A percentile compares a stretch with the other conserved stretches of the same genome.
These are phyloP conservation scores for Apiospora rasikravindrae DNA, from an alignment of 2,329 filamentous ascomycete genomes.

Conservation along the genomic window DNA sequence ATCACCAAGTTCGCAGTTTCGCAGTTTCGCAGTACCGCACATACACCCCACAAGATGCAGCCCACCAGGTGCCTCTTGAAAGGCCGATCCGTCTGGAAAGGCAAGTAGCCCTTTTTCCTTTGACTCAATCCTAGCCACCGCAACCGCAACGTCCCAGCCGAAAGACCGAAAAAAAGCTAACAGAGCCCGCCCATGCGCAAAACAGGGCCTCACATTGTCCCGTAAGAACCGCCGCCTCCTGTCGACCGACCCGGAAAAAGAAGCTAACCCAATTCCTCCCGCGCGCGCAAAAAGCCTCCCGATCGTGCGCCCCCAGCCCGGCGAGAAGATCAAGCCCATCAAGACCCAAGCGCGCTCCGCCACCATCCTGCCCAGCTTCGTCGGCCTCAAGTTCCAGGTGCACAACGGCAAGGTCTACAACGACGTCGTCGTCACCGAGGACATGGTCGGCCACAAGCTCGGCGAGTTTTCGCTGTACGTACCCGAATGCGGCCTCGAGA, in stretches of 20 bases:
- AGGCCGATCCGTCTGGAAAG: slow-evolving; percentile 43
- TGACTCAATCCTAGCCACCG: too few species aligned
- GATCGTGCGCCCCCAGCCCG: slow-evolving; percentile 65
- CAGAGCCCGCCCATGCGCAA: not conserved
- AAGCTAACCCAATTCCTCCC: not conserved
- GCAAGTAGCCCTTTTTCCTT: slow-evolving; percentile 30
- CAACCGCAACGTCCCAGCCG: too few species aligned
- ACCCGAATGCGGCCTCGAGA: too few species aligned
- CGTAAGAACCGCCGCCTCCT: slow-evolving; percentile 54
- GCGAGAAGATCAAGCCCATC: slow-evolving; percentile 73
- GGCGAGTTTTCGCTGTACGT: slow-evolving; percentile 90
- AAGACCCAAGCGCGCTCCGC: slow-evolving; percentile 86
- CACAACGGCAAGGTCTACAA: slow-evolving; percentile 90
- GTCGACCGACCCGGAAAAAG: too few species aligned
- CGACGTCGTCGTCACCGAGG: slow-evolving; percentile 84
- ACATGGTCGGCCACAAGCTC: slow-evolving; percentile 96
- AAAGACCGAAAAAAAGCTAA: too few species aligned
- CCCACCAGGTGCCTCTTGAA: slow-evolving; percentile 43
- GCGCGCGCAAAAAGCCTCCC: slow-evolving; percentile 59
- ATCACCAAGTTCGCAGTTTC: slow-evolving; percentile 1
- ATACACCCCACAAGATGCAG: slow-evolving; percentile 35
- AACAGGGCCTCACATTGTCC: slow-evolving; percentile 72
- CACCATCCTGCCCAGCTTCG: slow-evolving; percentile 90
- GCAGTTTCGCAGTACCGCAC: not conserved
- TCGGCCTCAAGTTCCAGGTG: slow-evolving; percentile 86